Conservation (phyloP, 2,329 filamentous ascomycete genomes). For the Penicillium sp. region DNA sequence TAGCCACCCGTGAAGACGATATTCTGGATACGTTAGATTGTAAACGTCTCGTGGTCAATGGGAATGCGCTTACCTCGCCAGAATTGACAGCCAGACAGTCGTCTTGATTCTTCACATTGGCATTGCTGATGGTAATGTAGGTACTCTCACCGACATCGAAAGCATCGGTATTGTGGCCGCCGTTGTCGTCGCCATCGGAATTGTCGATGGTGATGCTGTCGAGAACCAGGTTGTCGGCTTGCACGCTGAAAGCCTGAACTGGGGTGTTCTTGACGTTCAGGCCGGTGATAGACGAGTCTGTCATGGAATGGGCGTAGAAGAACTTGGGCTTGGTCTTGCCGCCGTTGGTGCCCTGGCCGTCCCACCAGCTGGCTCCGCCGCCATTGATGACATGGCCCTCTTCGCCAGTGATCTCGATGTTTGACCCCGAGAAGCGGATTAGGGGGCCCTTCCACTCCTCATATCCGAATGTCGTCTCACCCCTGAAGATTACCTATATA, state of each 20-base stretch:
- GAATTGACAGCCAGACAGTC: constrained; percentile 59
- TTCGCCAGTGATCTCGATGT: constrained; percentile 52
- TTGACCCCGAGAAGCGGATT: constrained; percentile 57
- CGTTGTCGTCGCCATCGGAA: constrained; percentile 49
- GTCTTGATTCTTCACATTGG: constrained; percentile 56
- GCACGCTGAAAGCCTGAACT: constrained; percentile 38
- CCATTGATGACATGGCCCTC: constrained; percentile 54
- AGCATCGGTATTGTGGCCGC: constrained; percentile 54
- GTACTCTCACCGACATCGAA: constrained; percentile 41
- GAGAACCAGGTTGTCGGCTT: constrained; percentile 51
- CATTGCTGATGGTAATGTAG: constrained; percentile 50
- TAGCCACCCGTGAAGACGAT: constrained; percentile 31
- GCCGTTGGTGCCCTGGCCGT: constrained; percentile 57
- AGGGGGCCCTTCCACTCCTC: constrained; percentile 63
- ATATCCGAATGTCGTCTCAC: constrained; percentile 63
- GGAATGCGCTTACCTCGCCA: constrained; percentile 39
- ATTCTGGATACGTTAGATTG: constrained; percentile 16
- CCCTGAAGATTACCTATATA: constrained; percentile 57
- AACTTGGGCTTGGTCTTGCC: constrained; percentile 65
- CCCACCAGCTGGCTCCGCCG: constrained; percentile 58
- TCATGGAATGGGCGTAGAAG: constrained; percentile 49
- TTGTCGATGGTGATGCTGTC: constrained; percentile 56
- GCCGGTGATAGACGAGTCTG: constrained; percentile 33
- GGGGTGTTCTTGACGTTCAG: constrained; percentile 39
- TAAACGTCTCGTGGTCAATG: background rate